Conservation (phyloP, 352 stramenopile genomes). For the Pythium phragmitis region DNA sequence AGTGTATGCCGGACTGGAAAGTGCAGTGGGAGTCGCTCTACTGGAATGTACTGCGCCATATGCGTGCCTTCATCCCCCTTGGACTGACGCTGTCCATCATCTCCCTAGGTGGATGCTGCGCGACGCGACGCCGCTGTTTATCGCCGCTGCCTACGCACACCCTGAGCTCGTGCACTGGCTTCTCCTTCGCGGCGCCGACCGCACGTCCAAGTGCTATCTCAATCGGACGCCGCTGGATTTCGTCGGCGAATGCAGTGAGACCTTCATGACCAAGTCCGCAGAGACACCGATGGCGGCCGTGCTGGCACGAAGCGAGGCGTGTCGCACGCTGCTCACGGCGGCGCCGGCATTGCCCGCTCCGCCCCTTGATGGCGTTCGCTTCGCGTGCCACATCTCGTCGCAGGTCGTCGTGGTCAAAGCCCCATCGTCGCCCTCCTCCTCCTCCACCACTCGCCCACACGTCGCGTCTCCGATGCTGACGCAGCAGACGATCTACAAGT, state of each 20-base stretch:
- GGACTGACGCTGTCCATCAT: neutral
- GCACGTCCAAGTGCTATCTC: slow-evolving; percentile 48
- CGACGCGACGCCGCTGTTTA: slow-evolving; percentile 61
- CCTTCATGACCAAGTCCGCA: slow-evolving; percentile 17
- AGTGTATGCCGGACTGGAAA: slow-evolving; percentile 50
- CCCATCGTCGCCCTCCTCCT: slow-evolving; percentile 20
- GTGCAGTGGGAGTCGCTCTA: slow-evolving; percentile 69
- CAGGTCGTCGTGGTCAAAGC: slow-evolving; percentile 41
- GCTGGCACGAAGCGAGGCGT: slow-evolving; percentile 36
- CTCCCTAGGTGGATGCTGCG: slow-evolving; percentile 58
- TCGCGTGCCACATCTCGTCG: slow-evolving; percentile 40
- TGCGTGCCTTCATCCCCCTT: neutral
- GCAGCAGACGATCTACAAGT: slow-evolving; percentile 54
- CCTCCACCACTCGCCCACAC: neutral
- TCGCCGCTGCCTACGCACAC: slow-evolving; percentile 57
- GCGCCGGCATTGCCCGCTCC: slow-evolving; percentile 32
- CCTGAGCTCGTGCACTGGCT: slow-evolving; percentile 55
- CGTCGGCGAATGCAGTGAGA: slow-evolving; percentile 56
- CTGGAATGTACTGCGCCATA: slow-evolving; percentile 31
- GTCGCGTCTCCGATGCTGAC: neutral
- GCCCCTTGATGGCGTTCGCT: slow-evolving; percentile 30
- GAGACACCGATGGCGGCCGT: slow-evolving; percentile 4
- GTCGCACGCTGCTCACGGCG: slow-evolving; percentile 36
- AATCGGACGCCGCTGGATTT: slow-evolving; percentile 46
- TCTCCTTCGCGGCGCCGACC: slow-evolving; percentile 56